phyloP scores from a whole-genome alignment of 1,139 yeast species.

The Candida tropicalis region DNA sequence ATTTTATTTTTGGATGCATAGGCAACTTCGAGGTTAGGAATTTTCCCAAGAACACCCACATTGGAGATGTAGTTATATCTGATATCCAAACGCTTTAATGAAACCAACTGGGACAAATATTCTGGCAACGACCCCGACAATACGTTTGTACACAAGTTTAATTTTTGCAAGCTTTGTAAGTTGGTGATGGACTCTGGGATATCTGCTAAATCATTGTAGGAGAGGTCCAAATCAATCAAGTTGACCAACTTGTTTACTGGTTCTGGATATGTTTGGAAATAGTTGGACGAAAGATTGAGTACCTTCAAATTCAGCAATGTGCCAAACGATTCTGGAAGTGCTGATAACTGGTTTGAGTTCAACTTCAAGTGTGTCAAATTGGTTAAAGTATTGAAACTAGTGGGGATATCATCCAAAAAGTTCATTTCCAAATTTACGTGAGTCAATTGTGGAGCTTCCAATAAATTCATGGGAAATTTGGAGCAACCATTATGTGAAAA shows the following conservation, averaged over 20 bases:
- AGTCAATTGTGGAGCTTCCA: conserved; percentile 69
- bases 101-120: conserved; percentile 52
- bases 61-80: conserved; percentile 72
- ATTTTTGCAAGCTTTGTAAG: conserved; percentile 60
- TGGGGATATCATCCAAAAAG: conserved; percentile 65
- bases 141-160: conserved; percentile 76
- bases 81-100: conserved; percentile 75
- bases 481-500: conserved; percentile 77
- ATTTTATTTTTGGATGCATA: conserved; percentile 79
- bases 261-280: conserved; percentile 68
- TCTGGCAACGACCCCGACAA: conserved; percentile 59
- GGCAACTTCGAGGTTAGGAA: conserved; percentile 71
- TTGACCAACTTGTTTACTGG: conserved; percentile 63
- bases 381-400: conserved; percentile 53
- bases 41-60: conserved; percentile 62
- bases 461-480: conserved; percentile 71
- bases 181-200: conserved; percentile 67
- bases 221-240: conserved; percentile 71
- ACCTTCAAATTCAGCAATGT: conserved; percentile 57
- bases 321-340: conserved; percentile 65
- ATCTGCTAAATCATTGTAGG: conserved; percentile 70
- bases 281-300: conserved; percentile 81
- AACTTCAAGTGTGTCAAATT: conserved; percentile 60
- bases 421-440: conserved; percentile 79
- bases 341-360: conserved; percentile 71